Evolutionary conservation across 352 stramenopile genomes (phyloP), one percentile per base, ranked within the genome.

Genomic region (Phytophthora vignae): DNA sequence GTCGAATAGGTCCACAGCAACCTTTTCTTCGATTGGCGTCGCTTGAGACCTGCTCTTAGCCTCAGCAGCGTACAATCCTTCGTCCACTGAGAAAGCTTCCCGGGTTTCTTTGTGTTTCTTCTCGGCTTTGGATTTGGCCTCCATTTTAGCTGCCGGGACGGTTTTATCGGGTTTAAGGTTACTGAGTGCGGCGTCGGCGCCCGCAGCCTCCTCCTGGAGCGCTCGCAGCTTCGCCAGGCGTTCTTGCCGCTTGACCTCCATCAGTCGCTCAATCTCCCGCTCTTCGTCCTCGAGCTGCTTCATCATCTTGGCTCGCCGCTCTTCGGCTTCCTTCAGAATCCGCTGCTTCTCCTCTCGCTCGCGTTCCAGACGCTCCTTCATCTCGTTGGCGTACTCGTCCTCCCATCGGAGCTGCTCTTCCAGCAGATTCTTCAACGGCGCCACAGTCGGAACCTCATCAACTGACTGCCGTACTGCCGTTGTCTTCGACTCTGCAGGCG

Each of bases 231-330:
- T 93, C 0, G 76, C 77, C 0, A 93, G 63, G 25, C 85, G 78
- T 55, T 92, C 81, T 19, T 86, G 71, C 1, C 85, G 84, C 62
- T 93, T 91, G 14, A 69, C 31, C 55, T 85, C 77, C 82, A 95
- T 88, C 2, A 95, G 67, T 6, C 40, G 68, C 59, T 94, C 85
- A 21, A 95, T 71, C 42, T 94, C 85, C 17, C 66, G 67, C 44
- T 95, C 87, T 67, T 96, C 87, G 4, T 92, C 85, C 48, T 94
- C 87, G 11, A 96, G 63, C 68, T 92, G 73, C 40, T 84, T 78
- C 64, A 94, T 74, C 73, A 94, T 88, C 27, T 77, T 76, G 2
- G 67, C 48, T 4, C 85, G 82, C 36, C 85, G 71, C 2, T 74
- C 74, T 33, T 93, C 85, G 0, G 86, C 85, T 31, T 92, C 64